Base-by-base conservation (phyloP, 345 rosid species). In the Kandelia obovata region DNA sequence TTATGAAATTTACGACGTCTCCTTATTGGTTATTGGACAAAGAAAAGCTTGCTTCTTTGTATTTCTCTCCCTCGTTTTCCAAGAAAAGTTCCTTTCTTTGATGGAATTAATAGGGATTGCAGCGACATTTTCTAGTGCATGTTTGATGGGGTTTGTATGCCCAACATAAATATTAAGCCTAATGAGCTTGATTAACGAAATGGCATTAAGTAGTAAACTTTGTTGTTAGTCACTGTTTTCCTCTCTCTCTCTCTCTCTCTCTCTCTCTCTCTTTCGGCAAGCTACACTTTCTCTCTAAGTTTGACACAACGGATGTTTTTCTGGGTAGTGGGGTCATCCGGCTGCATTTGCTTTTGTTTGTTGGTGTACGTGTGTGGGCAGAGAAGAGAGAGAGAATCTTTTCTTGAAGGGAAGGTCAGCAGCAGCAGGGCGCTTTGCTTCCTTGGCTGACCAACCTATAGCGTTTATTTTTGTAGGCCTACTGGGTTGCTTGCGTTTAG, bases 401-500 rank as follows among this genome's bases (percentile, higher is more conserved):
- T 53, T 70, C 61, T 62, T 69, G 17, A 27, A 35, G 67, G 20
- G 61, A 28, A 64, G 21, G 66, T 7, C 17, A 49, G 47, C 60
- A 39, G 31, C 58, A 65, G 62, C 57, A 47, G 28, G 43, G 56
- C 69, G 69, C 49, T 62, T 53, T 89, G 86, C 91, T 85, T 84
- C 80, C 70, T 75, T 73, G 73, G 64, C 79, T 75, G 47, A 78
- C 66, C 89, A 83, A 75, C 79, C 88, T 62, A 60, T 49, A 69
- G 61, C 75, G 71, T 70, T 82, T 66, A 19, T 70, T 64, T 75
- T 70, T 67, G 34, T 72, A 70, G 71, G 20, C 21, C 56, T 1
- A 8, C 43, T 53, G 58, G 71, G 77, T 87, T 87, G 90, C 89
- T 92, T 89, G 89, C 77, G 49, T 49, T 72, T 62, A 75, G 64